Base-by-base conservation (phyloP, 257 asterid genomes). In the Agastache rugosa region DNA sequence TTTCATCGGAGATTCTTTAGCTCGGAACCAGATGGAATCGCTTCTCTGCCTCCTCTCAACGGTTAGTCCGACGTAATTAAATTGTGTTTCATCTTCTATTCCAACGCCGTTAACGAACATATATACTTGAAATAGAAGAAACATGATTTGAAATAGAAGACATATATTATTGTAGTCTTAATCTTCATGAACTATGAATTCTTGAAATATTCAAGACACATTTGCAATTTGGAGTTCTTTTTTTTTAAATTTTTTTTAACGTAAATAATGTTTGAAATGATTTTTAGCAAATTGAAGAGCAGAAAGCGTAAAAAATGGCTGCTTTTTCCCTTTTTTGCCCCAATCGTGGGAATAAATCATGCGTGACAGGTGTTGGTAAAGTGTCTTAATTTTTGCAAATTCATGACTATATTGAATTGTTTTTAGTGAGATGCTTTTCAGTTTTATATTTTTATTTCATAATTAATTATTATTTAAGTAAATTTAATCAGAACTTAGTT, bases 1-100 rank as follows among this genome's bases (percentile, higher is more conserved):
- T 2, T 93, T 93, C 77, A 47, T 92, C n/a, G 97, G 97, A 3
- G 97, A 92, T 67, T 88, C 98, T 0, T 25, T 92, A 6, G 88
- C 89, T 47, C 69, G 93, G 69, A 90, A 92, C 42, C 98, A 92
- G 41, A 79, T 89, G 88, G 97, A 92, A 51, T 92, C 98, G 34
- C 93, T 90, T 42, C 88, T 87, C 16, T 92, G 97, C 69, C 85
- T 88, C 39, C 76, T 90, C 51, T 87, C 96, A n/a, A 75, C 69
- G 93, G 97, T 91, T 53, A 34, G 74, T 11, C 55, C 20, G 0
- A 31, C 35, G n/a, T n/a, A n/a, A 31, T 31, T 0, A 29, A 31
- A 31, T 6, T 31, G 3, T 4, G 35, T 31, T 31, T 5, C 35
- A 31, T 31, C 6, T 31, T 31, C 41, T 35, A 35, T 35, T 35